phyloP scores from a whole-genome alignment of 345 rosid genomes.

The Eucalyptus microcorys region DNA sequence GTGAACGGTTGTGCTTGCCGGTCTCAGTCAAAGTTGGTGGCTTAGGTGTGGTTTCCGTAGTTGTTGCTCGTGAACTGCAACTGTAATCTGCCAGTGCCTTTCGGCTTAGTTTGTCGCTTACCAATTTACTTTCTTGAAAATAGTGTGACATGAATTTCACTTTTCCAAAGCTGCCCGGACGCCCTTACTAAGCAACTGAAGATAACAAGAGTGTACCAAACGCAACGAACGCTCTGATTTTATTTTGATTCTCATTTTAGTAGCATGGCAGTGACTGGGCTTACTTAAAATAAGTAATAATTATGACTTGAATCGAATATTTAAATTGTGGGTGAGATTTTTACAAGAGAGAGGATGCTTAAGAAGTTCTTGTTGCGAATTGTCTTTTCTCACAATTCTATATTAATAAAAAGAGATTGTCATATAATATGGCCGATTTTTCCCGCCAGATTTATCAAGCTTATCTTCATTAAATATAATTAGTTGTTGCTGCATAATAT shows the following conservation, averaged over 20 bases:
- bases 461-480: background rate
- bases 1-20: background rate
- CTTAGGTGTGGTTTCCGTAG: background rate
- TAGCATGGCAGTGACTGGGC: fast-evolving
- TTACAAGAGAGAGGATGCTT: background rate
- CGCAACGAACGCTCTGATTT: background rate
- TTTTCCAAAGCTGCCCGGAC: background rate
- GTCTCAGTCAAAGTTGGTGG: background rate
- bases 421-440: background rate
- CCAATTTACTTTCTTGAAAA: background rate
- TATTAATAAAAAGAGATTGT: background rate
- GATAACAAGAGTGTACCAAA: background rate
- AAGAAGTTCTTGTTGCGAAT: background rate
- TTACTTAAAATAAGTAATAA: background rate
- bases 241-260: background rate
- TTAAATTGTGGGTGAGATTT: background rate
- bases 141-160: background rate
- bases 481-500: background rate
- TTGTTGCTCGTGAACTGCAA: background rate
- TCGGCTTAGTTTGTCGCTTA: background rate
- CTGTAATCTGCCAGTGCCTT: background rate
- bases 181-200: background rate
- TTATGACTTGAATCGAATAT: fast-evolving
- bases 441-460: background rate
- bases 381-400: background rate